Conservation (phyloP, 2,329 filamentous ascomycete genomes). For the Neonectria punicea region DNA sequence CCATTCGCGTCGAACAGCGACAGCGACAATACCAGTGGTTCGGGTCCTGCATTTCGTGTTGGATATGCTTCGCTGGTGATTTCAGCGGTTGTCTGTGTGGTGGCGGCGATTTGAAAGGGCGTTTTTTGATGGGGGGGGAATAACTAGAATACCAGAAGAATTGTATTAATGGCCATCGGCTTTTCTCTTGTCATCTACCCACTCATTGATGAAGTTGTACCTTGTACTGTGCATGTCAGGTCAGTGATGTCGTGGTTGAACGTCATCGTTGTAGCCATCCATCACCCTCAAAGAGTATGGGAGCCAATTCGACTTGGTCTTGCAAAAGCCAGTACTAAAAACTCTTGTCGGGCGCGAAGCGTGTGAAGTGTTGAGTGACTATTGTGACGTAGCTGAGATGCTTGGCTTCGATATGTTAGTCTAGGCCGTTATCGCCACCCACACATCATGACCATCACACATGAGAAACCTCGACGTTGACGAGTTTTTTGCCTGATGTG, state of each 20-base stretch:
- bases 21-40: not conserved
- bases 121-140: not conserved
- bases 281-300: not conserved
- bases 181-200: not conserved
- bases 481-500: not conserved
- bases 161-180: constrained; percentile 14
- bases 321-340: not conserved
- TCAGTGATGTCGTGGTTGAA: not conserved
- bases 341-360: not conserved
- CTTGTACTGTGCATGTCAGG: not conserved
- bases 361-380: not conserved
- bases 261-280: not conserved
- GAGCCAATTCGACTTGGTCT: not conserved
- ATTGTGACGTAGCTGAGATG: not conserved
- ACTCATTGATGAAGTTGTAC: not conserved
- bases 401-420: not conserved
- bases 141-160: constrained; percentile 19
- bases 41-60: not conserved
- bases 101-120: constrained; percentile 7
- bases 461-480: not conserved
- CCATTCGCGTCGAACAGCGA: constrained; percentile 19
- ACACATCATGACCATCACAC: not conserved
- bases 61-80: constrained; percentile 15
- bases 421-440: not conserved
- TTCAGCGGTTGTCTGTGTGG: constrained; percentile 9